Conservation (phyloP, 139 green algal species). For the Tetraselmis striata region DNA sequence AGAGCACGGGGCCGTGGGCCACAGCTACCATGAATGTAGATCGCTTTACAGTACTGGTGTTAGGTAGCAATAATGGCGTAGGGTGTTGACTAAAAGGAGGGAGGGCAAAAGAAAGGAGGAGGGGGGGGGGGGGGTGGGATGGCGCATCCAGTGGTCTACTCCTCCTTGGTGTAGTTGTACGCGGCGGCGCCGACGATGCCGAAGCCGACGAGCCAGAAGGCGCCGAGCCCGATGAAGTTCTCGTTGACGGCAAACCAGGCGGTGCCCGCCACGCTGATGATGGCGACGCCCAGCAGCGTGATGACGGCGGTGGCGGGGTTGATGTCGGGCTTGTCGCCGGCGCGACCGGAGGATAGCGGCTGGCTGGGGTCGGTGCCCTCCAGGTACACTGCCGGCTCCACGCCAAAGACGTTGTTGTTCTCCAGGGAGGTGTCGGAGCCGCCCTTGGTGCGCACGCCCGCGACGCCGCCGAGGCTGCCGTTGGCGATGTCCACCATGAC, state of each 20-base stretch:
- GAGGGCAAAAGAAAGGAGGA: not conserved
- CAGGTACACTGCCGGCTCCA: slow-evolving; percentile 81
- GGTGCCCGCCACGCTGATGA: slow-evolving; percentile 49
- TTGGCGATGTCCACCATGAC: slow-evolving; percentile 59
- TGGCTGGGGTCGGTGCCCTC: slow-evolving; percentile 56
- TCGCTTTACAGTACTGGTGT: no score
- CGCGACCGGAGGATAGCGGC: slow-evolving; percentile 14
- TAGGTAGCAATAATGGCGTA: no score
- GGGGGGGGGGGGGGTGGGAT: not conserved
- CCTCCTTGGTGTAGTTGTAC: not conserved
- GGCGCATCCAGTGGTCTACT: not conserved
- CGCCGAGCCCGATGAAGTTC: slow-evolving; percentile 33
- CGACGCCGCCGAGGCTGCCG: slow-evolving; percentile 3
- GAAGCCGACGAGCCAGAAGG: slow-evolving; percentile 33
- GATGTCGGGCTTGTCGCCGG: slow-evolving; percentile 3
- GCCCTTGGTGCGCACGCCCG: slow-evolving; percentile 26
- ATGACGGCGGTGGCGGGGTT: slow-evolving; percentile 38
- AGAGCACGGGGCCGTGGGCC: no score
- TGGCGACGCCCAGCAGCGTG: slow-evolving; percentile 39
- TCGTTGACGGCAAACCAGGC: slow-evolving; percentile 50
- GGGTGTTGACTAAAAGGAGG: no score
- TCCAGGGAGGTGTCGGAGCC: slow-evolving; percentile 77
- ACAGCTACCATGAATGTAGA: no score
- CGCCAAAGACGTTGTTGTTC: slow-evolving; percentile 91
- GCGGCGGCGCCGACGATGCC: not conserved